phyloP scores from a whole-genome alignment of 164 flowering plant genomes.

The Umbilicus rupestris region DNA sequence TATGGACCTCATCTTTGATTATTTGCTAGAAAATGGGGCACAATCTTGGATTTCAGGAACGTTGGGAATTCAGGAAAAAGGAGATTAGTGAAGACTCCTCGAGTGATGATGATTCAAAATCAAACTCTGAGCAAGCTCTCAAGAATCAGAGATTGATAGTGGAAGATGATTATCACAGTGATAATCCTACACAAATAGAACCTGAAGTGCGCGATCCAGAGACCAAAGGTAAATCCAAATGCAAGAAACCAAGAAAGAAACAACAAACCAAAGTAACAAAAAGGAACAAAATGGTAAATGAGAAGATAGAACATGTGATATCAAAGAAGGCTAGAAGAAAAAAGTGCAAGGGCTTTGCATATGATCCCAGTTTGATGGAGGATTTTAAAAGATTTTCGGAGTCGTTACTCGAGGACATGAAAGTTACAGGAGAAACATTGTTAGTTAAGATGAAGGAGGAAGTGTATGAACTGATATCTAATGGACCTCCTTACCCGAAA shows the following conservation, averaged over 20 bases:
- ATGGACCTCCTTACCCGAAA: not conserved
- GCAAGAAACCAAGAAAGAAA: conserved; percentile 1
- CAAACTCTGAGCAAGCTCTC: not conserved
- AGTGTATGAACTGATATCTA: not conserved
- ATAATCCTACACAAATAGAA: not conserved
- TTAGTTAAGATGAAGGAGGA: conserved; percentile 2
- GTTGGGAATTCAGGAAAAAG: conserved; percentile 3
- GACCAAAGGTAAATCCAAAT: not conserved
- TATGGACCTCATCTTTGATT: not conserved
- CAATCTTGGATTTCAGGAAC: conserved; percentile 1
- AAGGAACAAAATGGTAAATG: not conserved
- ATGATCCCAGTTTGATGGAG: conserved; percentile 4
- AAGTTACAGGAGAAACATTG: not conserved
- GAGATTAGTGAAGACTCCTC: conserved; percentile 1
- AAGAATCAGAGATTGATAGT: conserved; percentile 1
- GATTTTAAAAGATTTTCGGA: conserved; percentile 1
- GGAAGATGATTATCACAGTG: conserved; percentile 6
- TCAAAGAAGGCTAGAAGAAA: not conserved
- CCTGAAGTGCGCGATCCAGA: not conserved
- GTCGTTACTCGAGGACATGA: not conserved
- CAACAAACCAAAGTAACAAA: not conserved
- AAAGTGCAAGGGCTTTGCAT: not conserved
- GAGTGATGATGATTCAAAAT: not conserved
- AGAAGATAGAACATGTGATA: not conserved
- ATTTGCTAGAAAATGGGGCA: not conserved